Evolutionary conservation across 495 filamentous ascomycete genomes (phyloP).

Genomic region (Tuber magnatum): DNA sequence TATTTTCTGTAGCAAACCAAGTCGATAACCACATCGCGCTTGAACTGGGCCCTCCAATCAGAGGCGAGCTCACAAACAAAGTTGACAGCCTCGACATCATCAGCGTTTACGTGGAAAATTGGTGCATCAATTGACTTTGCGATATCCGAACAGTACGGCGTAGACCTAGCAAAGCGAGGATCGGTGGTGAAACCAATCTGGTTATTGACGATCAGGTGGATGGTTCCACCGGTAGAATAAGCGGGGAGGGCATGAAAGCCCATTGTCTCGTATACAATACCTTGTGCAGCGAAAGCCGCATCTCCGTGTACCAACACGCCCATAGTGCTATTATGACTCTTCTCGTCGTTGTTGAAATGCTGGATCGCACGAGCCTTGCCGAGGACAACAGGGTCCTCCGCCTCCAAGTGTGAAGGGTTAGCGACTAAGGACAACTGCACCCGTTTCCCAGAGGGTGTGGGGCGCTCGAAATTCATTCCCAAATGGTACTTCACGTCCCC

Average conservation of each 20-base stretch:
- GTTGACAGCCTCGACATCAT: constrained; percentile 96
- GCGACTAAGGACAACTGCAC: constrained; percentile 96
- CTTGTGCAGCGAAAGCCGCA: constrained; percentile 91
- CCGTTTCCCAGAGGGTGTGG: constrained; percentile 95
- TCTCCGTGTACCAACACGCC: constrained; percentile 92
- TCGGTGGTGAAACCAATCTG: constrained; percentile 99
- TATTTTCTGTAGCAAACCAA: constrained; percentile 98
- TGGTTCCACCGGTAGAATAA: constrained; percentile 94
- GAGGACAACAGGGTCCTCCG: constrained; percentile 94
- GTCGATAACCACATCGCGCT: constrained; percentile 93
- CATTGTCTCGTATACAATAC: constrained; percentile 96
- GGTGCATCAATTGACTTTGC: constrained; percentile 97
- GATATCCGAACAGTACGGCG: constrained; percentile 97
- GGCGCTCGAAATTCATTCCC: constrained; percentile 99
- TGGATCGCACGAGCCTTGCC: constrained; percentile 96
- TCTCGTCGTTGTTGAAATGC: constrained; percentile 97
- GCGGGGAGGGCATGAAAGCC: constrained; percentile 91
- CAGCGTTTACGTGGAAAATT: constrained; percentile 97
- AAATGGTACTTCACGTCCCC: constrained; percentile 99
- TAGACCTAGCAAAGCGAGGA: constrained; percentile 91
- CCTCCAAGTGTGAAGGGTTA: constrained; percentile 97
- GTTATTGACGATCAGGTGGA: constrained; percentile 98
- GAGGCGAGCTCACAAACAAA: constrained; percentile 94
- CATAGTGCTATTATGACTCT: constrained; percentile 81
- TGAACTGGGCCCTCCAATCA: constrained; percentile 97